Conservation (phyloP, 768 basidiomycete species). For the Pholiota microspora region DNA sequence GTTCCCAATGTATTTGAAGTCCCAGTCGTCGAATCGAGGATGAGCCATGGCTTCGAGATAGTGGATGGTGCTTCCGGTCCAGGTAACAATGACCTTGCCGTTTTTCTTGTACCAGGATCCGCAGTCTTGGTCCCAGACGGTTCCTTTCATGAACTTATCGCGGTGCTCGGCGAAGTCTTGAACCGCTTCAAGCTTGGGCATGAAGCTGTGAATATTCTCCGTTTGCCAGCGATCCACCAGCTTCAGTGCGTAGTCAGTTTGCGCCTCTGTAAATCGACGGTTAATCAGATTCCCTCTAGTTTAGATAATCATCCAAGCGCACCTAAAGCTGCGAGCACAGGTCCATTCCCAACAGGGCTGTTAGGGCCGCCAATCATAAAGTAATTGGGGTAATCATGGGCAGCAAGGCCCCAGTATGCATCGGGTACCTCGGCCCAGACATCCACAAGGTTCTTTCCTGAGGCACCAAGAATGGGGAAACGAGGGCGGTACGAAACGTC, state of each 20-base stretch:
- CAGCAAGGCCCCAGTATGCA: constrained; percentile 29
- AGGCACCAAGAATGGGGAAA: constrained; percentile 29
- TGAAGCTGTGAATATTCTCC: constrained; percentile 34
- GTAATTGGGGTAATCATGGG: constrained; percentile 33
- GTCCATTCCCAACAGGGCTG: constrained; percentile 33
- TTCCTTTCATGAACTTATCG: constrained; percentile 31
- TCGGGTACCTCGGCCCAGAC: constrained; percentile 30
- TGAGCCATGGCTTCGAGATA: constrained; percentile 31
- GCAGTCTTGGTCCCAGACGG: constrained; percentile 31
- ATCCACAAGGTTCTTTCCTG: constrained; percentile 25
- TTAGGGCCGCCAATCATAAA: constrained; percentile 32
- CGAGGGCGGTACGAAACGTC: constrained; percentile 31
- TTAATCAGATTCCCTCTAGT: background rate
- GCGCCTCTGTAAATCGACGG: constrained; percentile 23
- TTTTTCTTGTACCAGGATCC: constrained; percentile 35
- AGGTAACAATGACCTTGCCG: constrained; percentile 31
- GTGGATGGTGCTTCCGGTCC: constrained; percentile 36
- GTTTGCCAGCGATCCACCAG: constrained; percentile 33
- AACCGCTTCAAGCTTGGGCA: constrained; percentile 32
- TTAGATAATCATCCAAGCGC: background rate
- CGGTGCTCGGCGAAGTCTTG: constrained; percentile 31
- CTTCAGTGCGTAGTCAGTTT: constrained; percentile 32
- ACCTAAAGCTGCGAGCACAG: constrained; percentile 30
- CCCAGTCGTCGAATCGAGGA: constrained; percentile 35
- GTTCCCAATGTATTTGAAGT: constrained; percentile 31